phyloP scores from a whole-genome alignment of 176 grass and related monocot species.

The Carex scoparia region DNA sequence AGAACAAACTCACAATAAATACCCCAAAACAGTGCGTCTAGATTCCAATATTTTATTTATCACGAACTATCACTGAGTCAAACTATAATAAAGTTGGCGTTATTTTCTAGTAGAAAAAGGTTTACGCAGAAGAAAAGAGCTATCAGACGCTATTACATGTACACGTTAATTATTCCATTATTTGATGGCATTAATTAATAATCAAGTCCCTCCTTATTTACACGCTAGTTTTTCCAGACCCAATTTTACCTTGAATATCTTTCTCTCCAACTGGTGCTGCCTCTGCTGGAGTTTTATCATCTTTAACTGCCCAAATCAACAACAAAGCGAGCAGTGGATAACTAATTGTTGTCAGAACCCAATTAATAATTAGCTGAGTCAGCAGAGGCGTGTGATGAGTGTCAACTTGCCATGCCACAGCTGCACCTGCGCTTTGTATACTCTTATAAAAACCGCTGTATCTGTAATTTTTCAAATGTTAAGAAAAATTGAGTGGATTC shows the following conservation, averaged over 20 bases:
- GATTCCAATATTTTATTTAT: no score
- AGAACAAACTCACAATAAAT: no score
- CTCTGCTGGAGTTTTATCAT: constrained; percentile 27
- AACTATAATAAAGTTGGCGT: no score
- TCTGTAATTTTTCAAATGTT: constrained; percentile 24
- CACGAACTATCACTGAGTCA: no score
- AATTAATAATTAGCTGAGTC: constrained; percentile 62
- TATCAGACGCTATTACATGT: no score
- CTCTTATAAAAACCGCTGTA: constrained; percentile 94
- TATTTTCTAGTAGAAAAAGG: no score
- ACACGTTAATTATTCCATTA: not conserved
- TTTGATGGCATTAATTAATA: not conserved
- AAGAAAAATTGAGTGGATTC: no score
- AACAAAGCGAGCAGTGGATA: constrained; percentile 64
- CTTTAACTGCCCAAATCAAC: constrained; percentile 65
- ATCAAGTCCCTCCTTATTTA: constrained; percentile 6
- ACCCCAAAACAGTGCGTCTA: no score
- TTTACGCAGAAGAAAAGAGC: no score
- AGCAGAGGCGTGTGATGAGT: constrained; percentile 25
- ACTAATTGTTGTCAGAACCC: constrained; percentile 70
- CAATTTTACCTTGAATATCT: constrained; percentile 13
- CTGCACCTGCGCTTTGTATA: constrained; percentile 77
- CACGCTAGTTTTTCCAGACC: not conserved
- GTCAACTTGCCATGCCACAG: constrained; percentile 79
- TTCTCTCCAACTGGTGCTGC: not conserved